Base-by-base conservation (phyloP, 495 filamentous ascomycete species). In the Neurospora sp. region DNA sequence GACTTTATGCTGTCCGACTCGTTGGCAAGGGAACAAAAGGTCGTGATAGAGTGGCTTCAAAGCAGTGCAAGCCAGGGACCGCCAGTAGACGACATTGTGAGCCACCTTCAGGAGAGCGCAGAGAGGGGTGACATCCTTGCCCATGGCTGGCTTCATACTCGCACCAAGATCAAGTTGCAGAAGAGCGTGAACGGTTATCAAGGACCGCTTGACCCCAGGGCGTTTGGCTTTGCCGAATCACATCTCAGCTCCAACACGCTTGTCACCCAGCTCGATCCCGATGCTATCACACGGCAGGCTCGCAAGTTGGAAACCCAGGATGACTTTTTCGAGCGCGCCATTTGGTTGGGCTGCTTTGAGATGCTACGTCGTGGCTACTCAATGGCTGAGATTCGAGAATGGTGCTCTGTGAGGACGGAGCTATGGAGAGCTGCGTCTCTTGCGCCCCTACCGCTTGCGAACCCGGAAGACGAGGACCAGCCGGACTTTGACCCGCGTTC, bases 251-350 rank as follows among this genome's bases (percentile, higher is more conserved):
- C 89, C 46, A 87, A 89, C 42, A 79, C 88, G 6, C 78, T 97
- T 5, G 86, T 98, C 62, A 96, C 93, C n/a, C 92, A 97, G 77
- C 85, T 99, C 35, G 96, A 99, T 75, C 96, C 96, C 6, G 96
- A 99, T 86, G 93, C 94, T 7, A 85, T 90, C 16, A 90, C 89
- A 44, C 89, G 96, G 70, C 94, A 98, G 81, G 85, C 85, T 39
- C 88, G 90, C 40, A 86, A 84, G 44, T 82, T 98, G 38, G 91
- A 95, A 77, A 87, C 87, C 62, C 88, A 93, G 76, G 96, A 99
- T 77, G 88, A 92, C 70, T 93, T 89, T 74, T 94, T 93, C 71
- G 96, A 99, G 80, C 86, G 89, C 44, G 90, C 94, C 7, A 92
- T 94, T 7, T 98, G 94, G 94, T 84, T 94, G 76, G 90, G 91